These are phyloP conservation scores for Dunaliella primolecta DNA, from an alignment of 139 green algal species.

Conservation along the genomic window DNA sequence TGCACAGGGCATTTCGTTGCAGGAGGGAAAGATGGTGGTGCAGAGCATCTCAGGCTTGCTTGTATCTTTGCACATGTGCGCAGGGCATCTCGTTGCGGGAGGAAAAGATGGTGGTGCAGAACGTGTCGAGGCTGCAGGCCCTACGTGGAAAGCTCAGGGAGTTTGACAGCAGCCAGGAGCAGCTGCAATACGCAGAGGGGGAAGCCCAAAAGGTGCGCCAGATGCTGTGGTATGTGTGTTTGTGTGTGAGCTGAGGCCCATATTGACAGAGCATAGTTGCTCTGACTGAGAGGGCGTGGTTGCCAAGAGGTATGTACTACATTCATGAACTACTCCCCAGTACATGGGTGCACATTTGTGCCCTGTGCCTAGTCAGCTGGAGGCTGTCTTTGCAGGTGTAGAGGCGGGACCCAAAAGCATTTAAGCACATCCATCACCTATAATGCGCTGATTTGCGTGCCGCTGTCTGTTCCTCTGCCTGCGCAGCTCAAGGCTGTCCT, in stretches of 20 bases:
- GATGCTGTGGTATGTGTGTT: neutral
- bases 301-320: neutral
- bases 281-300: no score
- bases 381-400: no score
- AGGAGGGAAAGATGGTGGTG: neutral
- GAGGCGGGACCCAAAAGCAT: no score
- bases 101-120: slow-evolving; percentile 46
- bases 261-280: neutral
- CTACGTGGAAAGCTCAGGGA: slow-evolving; percentile 32
- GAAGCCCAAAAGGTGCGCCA: slow-evolving; percentile 34
- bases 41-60: neutral
- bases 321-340: neutral
- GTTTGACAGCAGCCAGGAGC: slow-evolving; percentile 29
- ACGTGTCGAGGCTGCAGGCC: slow-evolving; percentile 36
- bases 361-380: no score
- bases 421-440: no score
- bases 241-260: neutral
- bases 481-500: no score
- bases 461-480: neutral
- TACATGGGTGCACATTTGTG: neutral
- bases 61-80: neutral
- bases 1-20: no score
- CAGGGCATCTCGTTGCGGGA: slow-evolving; percentile 37
- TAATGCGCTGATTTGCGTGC: no score
- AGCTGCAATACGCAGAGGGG: slow-evolving; percentile 35